Conservation (phyloP, 306 rosid species). For the Begonia peltatifolia region DNA sequence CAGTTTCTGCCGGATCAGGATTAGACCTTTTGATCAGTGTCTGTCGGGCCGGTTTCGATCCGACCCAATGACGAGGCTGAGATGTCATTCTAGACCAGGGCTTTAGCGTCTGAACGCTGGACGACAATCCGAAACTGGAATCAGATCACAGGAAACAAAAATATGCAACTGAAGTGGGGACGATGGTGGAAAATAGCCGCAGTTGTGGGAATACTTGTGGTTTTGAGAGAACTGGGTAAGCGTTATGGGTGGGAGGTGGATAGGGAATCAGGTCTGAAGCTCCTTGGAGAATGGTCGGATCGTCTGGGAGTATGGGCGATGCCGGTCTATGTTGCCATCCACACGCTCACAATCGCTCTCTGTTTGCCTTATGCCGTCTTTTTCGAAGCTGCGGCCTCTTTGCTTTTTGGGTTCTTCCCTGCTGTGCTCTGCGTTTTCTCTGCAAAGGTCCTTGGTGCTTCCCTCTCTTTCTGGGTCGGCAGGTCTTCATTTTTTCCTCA, state of each 20-base stretch:
- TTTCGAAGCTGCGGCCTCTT: slow-evolving; percentile 70
- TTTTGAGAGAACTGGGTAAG: slow-evolving; percentile 11
- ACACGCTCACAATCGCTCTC: slow-evolving; percentile 59
- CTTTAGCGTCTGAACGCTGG: background rate
- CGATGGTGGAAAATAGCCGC: slow-evolving; percentile 42
- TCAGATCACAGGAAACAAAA: background rate
- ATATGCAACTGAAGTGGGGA: slow-evolving; percentile 8
- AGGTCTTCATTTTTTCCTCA: slow-evolving; percentile 23
- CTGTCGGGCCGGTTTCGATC: too few relatives aligned
- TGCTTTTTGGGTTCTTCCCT: slow-evolving; percentile 70
- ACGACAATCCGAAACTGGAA: background rate
- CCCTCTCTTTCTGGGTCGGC: slow-evolving; percentile 79
- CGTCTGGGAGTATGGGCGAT: slow-evolving; percentile 77
- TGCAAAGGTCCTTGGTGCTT: slow-evolving; percentile 84
- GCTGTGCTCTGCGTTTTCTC: slow-evolving; percentile 67
- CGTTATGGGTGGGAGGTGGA: slow-evolving; percentile 30
- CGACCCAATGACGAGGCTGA: too few relatives aligned
- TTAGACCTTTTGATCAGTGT: too few relatives aligned
- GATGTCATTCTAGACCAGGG: too few relatives aligned
- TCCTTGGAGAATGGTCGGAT: slow-evolving; percentile 35
- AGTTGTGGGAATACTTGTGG: slow-evolving; percentile 20
- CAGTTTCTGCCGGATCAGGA: too few relatives aligned
- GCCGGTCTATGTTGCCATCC: slow-evolving; percentile 52
- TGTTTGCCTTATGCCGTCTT: slow-evolving; percentile 77
- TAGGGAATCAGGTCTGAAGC: slow-evolving; percentile 29